phyloP scores from a whole-genome alignment of 306 rosid genomes.

The Macrotyloma uniflorum region DNA sequence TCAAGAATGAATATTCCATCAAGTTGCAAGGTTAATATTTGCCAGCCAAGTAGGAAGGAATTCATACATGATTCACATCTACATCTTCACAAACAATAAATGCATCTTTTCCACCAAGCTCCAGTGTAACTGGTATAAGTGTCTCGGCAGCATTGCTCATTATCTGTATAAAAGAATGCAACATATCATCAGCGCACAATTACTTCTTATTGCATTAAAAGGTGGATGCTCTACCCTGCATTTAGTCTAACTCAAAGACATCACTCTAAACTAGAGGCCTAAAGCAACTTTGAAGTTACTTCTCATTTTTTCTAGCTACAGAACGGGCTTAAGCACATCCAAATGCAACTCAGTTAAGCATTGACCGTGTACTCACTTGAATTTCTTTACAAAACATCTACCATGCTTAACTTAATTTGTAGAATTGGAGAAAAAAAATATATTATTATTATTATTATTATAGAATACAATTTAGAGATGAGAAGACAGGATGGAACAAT shows the following conservation, averaged over 20 bases:
- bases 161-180: slow-evolving; percentile 65
- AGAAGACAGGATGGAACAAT: slow-evolving; percentile 7
- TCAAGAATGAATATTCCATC: slow-evolving; percentile 24
- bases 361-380: neutral
- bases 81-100: slow-evolving; percentile 93
- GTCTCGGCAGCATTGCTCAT: slow-evolving; percentile 90
- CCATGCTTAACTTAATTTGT: slow-evolving; percentile 2
- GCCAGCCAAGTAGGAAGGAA: slow-evolving; percentile 34
- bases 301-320: neutral
- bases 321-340: slow-evolving; percentile 21
- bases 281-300: slow-evolving; percentile 13
- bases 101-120: slow-evolving; percentile 99
- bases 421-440: slow-evolving; percentile 21
- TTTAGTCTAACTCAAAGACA: slow-evolving; percentile 1
- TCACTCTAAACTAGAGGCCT: slow-evolving; percentile 6
- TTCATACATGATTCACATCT: slow-evolving; percentile 84
- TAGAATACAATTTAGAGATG: slow-evolving; percentile 8
- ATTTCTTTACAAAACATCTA: slow-evolving; percentile 25
- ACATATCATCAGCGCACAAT: slow-evolving; percentile 24
- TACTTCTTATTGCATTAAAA: slow-evolving; percentile 24
- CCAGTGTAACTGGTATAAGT: slow-evolving; percentile 88
- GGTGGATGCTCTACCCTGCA: slow-evolving; percentile 12
- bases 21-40: slow-evolving; percentile 21
- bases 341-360: slow-evolving; percentile 25
- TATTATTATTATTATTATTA: neutral